A percentile compares a stretch with the other conserved stretches of the same genome.
phyloP scores from a whole-genome alignment of 495 filamentous ascomycete species.

The Aspergillus sparsus region DNA sequence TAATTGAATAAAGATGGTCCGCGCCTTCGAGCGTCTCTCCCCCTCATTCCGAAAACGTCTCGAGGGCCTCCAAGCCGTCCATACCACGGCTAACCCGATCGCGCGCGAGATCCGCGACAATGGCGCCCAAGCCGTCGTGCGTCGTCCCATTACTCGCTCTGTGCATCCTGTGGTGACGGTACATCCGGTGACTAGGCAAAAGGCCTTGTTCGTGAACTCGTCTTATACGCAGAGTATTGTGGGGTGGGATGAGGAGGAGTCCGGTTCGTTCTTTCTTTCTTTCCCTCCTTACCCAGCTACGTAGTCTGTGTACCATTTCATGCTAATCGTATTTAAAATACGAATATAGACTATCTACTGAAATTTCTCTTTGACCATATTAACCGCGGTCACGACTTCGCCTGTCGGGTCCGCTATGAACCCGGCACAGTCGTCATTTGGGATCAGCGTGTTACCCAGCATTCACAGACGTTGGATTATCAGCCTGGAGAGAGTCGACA shows the following conservation, averaged over 20 bases:
- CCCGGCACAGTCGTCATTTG: constrained; percentile 6
- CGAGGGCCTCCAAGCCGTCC: constrained; percentile 60
- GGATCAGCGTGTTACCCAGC: neutral
- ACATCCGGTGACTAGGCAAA: constrained; percentile 11
- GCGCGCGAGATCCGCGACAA: constrained; percentile 46
- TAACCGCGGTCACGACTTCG: neutral
- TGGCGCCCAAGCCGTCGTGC: constrained; percentile 55
- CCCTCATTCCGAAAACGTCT: constrained; percentile 60
- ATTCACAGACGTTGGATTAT: neutral
- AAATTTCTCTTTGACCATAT: constrained; percentile 10
- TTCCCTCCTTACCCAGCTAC: neutral
- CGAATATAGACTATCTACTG: neutral
- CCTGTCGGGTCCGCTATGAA: neutral
- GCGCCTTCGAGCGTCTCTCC: constrained; percentile 62
- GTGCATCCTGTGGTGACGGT: constrained; percentile 15
- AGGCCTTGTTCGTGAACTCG: constrained; percentile 1
- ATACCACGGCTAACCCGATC: constrained; percentile 63
- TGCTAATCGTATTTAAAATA: too few species aligned
- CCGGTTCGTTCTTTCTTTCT: neutral
- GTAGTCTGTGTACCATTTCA: too few species aligned
- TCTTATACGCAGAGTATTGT: constrained; percentile 4
- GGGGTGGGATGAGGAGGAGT: constrained; percentile 9
- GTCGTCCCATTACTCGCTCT: constrained; percentile 38
- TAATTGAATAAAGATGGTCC: constrained; percentile 58
- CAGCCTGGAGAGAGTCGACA: neutral